Percentiles rank a stretch among this genome's conserved stretches.
These are phyloP conservation scores for Nyssa sinensis DNA, from an alignment of 148 eudicot genomes.

Conservation along the genomic window DNA sequence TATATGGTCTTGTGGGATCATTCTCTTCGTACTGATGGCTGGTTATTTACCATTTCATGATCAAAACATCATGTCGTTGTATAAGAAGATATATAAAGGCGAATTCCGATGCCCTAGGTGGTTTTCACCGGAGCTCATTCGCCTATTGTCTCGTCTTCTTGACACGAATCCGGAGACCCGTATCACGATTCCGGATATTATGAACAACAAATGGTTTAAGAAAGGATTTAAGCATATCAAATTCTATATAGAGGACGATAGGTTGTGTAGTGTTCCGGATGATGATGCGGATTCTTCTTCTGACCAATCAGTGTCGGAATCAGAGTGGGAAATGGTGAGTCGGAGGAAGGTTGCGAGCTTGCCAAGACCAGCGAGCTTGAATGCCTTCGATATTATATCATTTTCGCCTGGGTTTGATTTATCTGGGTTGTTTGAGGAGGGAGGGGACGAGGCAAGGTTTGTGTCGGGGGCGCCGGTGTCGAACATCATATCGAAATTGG, in stretches of 20 bases:
- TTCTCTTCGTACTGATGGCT: slow-evolving; percentile 29
- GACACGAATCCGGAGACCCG: slow-evolving; percentile 29
- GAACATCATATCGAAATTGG: slow-evolving; percentile 26
- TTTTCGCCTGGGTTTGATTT: slow-evolving; percentile 29
- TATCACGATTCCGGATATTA: slow-evolving; percentile 28
- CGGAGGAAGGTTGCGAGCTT: slow-evolving; percentile 13
- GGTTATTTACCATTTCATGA: slow-evolving; percentile 34
- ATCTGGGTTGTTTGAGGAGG: slow-evolving; percentile 37
- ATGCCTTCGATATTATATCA: slow-evolving; percentile 33
- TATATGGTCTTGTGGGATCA: slow-evolving; percentile 34
- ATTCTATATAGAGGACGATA: slow-evolving; percentile 29
- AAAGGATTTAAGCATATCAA: slow-evolving; percentile 31
- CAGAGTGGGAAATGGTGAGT: slow-evolving; percentile 9
- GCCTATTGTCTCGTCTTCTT: slow-evolving; percentile 13
- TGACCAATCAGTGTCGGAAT: slow-evolving; percentile 20
- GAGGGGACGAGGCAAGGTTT: slow-evolving; percentile 21
- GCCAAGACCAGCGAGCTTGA: slow-evolving; percentile 33
- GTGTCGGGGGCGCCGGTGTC: slow-evolving; percentile 28
- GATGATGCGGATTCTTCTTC: slow-evolving; percentile 4
- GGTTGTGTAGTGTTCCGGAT: slow-evolving; percentile 21
- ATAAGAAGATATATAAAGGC: slow-evolving; percentile 31
- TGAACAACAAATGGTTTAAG: slow-evolving; percentile 31
- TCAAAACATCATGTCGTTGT: slow-evolving; percentile 30
- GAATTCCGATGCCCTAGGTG: slow-evolving; percentile 34
- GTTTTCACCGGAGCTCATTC: slow-evolving; percentile 26